A percentile compares a stretch with the other conserved stretches of the same genome.
Evolutionary conservation across 257 asterid species (phyloP).

Genomic region (Mitragyna speciosa): DNA sequence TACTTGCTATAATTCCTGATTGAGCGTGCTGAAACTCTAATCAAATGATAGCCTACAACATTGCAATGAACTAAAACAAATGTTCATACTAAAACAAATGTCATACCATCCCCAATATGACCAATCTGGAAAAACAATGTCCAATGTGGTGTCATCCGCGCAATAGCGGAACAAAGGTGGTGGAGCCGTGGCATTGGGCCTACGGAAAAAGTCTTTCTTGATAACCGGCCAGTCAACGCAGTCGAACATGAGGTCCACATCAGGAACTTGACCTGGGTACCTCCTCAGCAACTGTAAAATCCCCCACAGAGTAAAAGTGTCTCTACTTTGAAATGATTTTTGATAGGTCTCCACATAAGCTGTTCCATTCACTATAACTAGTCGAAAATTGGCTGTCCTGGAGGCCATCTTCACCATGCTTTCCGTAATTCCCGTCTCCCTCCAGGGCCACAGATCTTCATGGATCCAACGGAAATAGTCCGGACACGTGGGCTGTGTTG

Average conservation of each 20-base stretch:
- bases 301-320: slow-evolving; percentile 37
- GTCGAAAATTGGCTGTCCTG: slow-evolving; percentile 30
- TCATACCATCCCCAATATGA: slow-evolving; percentile 54
- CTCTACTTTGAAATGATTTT: slow-evolving; percentile 34
- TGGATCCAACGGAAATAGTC: slow-evolving; percentile 46
- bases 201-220: neutral
- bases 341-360: slow-evolving; percentile 31
- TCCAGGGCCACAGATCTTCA: slow-evolving; percentile 44
- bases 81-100: too few relatives aligned
- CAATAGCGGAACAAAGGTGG: slow-evolving; percentile 39
- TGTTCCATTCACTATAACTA: slow-evolving; percentile 33
- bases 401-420: slow-evolving; percentile 30
- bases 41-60: too few relatives aligned
- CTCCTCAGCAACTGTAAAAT: slow-evolving; percentile 36
- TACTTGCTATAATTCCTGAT: too few relatives aligned
- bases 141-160: slow-evolving; percentile 33
- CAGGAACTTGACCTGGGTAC: slow-evolving; percentile 42
- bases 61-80: too few relatives aligned
- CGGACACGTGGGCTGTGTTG: slow-evolving; percentile 20
- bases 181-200: slow-evolving; percentile 23
- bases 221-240: slow-evolving; percentile 33
- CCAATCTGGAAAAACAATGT: slow-evolving; percentile 56
- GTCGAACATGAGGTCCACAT: slow-evolving; percentile 36
- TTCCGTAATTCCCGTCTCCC: slow-evolving; percentile 36
- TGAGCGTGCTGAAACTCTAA: too few relatives aligned